These are phyloP conservation scores for Podaxis mareebaensis DNA, from an alignment of 768 basidiomycete species.

Conservation along the genomic window DNA sequence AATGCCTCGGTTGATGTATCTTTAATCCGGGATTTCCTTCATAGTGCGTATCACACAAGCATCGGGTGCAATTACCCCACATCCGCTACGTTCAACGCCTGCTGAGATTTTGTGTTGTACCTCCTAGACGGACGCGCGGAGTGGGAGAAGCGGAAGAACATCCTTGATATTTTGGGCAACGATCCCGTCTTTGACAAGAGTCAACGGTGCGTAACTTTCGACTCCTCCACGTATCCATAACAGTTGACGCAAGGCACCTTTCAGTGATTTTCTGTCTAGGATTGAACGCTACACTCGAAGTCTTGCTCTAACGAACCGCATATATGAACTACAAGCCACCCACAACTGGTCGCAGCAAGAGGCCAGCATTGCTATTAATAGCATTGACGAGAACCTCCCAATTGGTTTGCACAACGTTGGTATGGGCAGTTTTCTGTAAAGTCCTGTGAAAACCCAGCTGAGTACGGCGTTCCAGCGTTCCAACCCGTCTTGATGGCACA, in stretches of 20 bases:
- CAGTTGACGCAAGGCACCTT: neutral
- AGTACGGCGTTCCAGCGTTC: conserved; percentile 44
- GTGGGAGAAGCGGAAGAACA: conserved; percentile 49
- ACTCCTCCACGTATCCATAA: neutral
- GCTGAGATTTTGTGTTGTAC: neutral
- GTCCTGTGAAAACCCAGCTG: conserved; percentile 17
- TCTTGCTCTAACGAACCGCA: conserved; percentile 51
- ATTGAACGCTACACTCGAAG: conserved; percentile 58
- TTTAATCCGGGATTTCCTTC: conserved; percentile 47
- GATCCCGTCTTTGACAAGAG: conserved; percentile 66
- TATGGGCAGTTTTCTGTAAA: conserved; percentile 22
- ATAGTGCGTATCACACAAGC: conserved; percentile 39
- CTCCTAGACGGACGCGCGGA: conserved; percentile 50
- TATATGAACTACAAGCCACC: conserved; percentile 57
- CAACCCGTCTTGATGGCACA: conserved; percentile 68
- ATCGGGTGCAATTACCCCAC: neutral
- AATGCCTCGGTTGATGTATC: conserved; percentile 42
- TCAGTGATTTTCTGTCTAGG: conserved; percentile 58
- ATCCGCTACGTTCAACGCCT: neutral
- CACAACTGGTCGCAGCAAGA: conserved; percentile 57
- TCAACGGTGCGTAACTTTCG: conserved; percentile 38
- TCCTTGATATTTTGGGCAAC: conserved; percentile 46
- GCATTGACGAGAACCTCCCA: conserved; percentile 55
- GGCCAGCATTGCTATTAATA: conserved; percentile 41
- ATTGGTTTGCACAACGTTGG: conserved; percentile 40